Percentiles rank a stretch among this genome's conserved stretches.
phyloP scores from a whole-genome alignment of 1,284 basidiomycete genomes.

The Papiliotrema terrestris region DNA sequence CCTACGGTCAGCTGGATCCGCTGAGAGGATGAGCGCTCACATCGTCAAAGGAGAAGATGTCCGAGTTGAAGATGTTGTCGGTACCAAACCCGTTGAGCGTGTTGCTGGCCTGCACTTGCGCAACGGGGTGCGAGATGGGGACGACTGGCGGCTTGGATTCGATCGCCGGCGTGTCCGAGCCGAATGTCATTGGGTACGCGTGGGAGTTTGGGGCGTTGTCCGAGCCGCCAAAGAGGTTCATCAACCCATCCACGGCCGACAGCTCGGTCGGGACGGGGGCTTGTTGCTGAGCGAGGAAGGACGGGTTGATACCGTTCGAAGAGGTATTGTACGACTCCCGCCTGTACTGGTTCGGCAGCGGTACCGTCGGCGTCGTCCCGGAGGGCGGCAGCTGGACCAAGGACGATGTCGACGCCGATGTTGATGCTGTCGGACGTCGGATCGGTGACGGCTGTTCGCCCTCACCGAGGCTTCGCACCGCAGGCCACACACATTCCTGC shows the following conservation, averaged over 20 bases:
- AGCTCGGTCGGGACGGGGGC: not conserved
- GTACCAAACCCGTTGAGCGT: constrained; percentile 1
- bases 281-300: not conserved
- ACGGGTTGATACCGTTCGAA: not conserved
- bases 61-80: constrained; percentile 11
- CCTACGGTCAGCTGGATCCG: constrained; percentile 17
- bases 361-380: not conserved
- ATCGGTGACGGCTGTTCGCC: not conserved
- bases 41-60: constrained; percentile 20
- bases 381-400: not conserved
- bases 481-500: constrained; percentile 27
- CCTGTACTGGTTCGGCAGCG: not conserved
- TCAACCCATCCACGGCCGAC: constrained; percentile 5
- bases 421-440: not conserved
- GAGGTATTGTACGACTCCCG: not conserved
- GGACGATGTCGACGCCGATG: too few relatives aligned
- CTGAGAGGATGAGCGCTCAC: constrained; percentile 8
- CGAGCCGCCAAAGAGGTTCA: not conserved
- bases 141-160: not conserved
- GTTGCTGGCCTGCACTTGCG: not conserved
- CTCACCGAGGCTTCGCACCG: not conserved
- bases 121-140: not conserved
- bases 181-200: not conserved
- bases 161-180: not conserved
- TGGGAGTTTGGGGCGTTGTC: not conserved